Evolutionary conservation across 305 asterid species (phyloP).

Genomic region (Fraxinus paxiana): DNA sequence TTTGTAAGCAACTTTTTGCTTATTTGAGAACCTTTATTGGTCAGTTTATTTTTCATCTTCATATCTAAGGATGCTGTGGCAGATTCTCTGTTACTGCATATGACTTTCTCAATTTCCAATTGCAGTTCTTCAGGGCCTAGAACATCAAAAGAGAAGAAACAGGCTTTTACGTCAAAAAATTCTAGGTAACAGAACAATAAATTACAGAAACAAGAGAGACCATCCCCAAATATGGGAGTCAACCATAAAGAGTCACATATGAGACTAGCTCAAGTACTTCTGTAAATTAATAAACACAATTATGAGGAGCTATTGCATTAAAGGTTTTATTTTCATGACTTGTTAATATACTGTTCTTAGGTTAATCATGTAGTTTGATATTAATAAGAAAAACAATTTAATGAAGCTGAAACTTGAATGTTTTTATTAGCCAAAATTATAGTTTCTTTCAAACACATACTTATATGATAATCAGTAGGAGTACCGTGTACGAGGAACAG

Average conservation of each 20-base stretch:
- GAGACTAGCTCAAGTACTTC: not conserved
- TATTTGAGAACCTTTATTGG: constrained; percentile 69
- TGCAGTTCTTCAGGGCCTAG: constrained; percentile 87
- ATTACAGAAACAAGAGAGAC: constrained; percentile 2
- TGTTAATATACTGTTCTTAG: not conserved
- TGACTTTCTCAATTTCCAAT: constrained; percentile 78
- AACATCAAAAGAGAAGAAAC: constrained; percentile 26
- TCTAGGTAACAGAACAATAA: constrained; percentile 3
- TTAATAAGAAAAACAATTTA: not conserved
- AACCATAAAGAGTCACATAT: not conserved
- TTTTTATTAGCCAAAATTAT: not conserved
- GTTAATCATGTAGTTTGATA: not conserved
- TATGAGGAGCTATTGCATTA: constrained; percentile 1
- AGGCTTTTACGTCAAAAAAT: not conserved
- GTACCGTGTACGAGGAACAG: not conserved
- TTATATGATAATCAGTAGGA: not conserved
- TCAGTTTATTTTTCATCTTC: constrained; percentile 89
- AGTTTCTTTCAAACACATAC: not conserved
- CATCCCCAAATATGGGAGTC: constrained; percentile 5
- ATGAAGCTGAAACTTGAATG: not conserved
- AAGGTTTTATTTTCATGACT: not conserved
- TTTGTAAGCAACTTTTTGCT: constrained; percentile 69
- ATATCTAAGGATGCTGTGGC: constrained; percentile 79
- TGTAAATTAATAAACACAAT: not conserved
- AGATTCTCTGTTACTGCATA: constrained; percentile 65